These are phyloP conservation scores for Cercospora sojina DNA, from an alignment of 2,329 filamentous ascomycete species.

Conservation along the genomic window DNA sequence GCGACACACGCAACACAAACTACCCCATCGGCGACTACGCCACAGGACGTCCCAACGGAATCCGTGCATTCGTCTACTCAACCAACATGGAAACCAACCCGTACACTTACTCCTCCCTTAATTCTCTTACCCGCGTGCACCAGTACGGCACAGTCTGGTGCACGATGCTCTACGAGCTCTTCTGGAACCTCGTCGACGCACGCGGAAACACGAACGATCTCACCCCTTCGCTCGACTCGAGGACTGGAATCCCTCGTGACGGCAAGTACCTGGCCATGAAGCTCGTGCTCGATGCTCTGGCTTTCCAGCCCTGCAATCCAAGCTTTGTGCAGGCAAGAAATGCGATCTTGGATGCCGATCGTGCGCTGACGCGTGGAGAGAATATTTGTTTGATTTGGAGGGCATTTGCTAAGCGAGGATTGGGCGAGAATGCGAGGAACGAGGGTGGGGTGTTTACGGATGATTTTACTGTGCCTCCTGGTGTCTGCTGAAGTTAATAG, in stretches of 20 bases:
- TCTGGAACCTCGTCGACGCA: constrained; percentile 60
- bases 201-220: constrained; percentile 51
- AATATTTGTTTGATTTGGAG: constrained; percentile 57
- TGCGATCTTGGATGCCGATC: constrained; percentile 58
- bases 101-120: constrained; percentile 49
- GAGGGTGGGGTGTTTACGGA: constrained; percentile 16
- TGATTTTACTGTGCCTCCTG: constrained; percentile 18
- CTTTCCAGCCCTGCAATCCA: constrained; percentile 58
- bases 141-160: constrained; percentile 55
- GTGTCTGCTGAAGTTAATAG: constrained; percentile 14
- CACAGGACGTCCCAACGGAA: constrained; percentile 45
- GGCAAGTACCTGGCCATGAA: constrained; percentile 55
- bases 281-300: constrained; percentile 54
- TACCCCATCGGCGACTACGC: constrained; percentile 56
- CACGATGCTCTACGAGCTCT: constrained; percentile 55
- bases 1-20: constrained; percentile 48
- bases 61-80: constrained; percentile 54
- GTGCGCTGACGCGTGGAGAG: constrained; percentile 51
- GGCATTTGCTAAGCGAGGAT: constrained; percentile 58
- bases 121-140: constrained; percentile 47
- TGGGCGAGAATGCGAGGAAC: constrained; percentile 40
- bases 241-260: constrained; percentile 51
- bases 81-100: constrained; percentile 53
- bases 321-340: constrained; percentile 55
- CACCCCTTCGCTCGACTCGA: constrained; percentile 35